Conservation (phyloP, 177 flowering plant species). For the Tripterygium wilfordii region DNA sequence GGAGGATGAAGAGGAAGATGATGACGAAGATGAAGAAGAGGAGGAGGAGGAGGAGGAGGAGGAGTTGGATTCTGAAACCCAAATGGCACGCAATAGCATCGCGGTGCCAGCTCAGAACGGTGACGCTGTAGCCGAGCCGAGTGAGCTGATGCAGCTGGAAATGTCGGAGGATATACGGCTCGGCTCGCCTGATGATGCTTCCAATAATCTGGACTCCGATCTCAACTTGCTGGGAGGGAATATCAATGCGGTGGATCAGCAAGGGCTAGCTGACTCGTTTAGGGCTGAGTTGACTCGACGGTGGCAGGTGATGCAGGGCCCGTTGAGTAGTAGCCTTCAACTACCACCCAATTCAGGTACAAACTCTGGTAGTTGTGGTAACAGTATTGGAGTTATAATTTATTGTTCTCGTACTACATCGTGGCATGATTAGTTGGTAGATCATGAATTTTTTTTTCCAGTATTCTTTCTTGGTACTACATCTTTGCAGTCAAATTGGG, state of each 20-base stretch:
- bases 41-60: conserved; percentile 48
- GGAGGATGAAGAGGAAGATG: conserved; percentile 22
- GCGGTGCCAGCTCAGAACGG: neutral
- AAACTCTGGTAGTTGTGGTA: no score
- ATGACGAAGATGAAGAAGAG: conserved; percentile 33
- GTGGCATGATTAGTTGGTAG: no score
- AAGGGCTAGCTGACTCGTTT: conserved; percentile 24
- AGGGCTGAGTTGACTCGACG: conserved; percentile 32
- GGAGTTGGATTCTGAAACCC: conserved; percentile 50
- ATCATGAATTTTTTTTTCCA: no score
- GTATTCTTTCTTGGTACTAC: no score
- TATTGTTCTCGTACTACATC: no score
- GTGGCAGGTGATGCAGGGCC: conserved; percentile 39
- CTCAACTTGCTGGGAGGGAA: conserved; percentile 28
- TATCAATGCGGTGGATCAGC: conserved; percentile 19
- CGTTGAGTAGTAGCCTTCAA: conserved; percentile 20
- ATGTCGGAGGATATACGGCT: conserved; percentile 76
- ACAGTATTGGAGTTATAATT: no score
- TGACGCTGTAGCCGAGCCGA: conserved; percentile 34
- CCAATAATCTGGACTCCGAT: conserved; percentile 61
- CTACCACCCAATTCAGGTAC: conserved; percentile 47
- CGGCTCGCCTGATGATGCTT: conserved; percentile 82
- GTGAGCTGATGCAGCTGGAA: conserved; percentile 75
- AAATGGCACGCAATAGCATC: conserved; percentile 20
- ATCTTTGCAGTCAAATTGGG: no score